Percentiles rank a stretch among this genome's conserved stretches.
These are phyloP conservation scores for Alternaria novae-zelandiae DNA, from an alignment of 2,329 filamentous ascomycete species.

Conservation along the genomic window DNA sequence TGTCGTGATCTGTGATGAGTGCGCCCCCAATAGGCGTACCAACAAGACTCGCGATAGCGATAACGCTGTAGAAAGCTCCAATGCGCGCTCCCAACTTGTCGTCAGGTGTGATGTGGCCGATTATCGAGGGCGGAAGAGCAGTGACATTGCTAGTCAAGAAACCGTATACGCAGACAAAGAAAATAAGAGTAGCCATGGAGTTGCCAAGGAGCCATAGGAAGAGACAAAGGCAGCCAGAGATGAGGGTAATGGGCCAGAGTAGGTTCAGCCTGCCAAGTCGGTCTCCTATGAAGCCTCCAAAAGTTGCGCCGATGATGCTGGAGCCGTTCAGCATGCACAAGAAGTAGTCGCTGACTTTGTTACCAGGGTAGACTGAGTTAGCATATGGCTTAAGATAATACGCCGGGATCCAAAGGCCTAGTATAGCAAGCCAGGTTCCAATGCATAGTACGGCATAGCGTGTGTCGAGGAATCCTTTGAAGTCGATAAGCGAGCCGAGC, in stretches of 20 bases:
- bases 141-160: constrained; percentile 73
- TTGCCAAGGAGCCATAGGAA: constrained; percentile 61
- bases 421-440: constrained; percentile 36
- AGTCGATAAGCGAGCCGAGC: constrained; percentile 40
- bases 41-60: constrained; percentile 69
- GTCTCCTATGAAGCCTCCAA: constrained; percentile 60
- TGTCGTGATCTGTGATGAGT: constrained; percentile 28
- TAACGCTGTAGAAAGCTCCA: constrained; percentile 67
- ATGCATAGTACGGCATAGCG: constrained; percentile 39
- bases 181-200: constrained; percentile 64
- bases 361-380: constrained; percentile 58
- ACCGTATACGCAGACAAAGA: constrained; percentile 72
- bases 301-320: constrained; percentile 63
- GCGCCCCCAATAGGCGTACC: constrained; percentile 71
- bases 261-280: constrained; percentile 61
- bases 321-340: constrained; percentile 56
- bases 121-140: constrained; percentile 65
- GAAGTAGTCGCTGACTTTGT: constrained; percentile 54
- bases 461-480: constrained; percentile 40
- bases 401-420: constrained; percentile 39
- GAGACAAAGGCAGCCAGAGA: constrained; percentile 55
- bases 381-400: constrained; percentile 62
- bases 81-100: constrained; percentile 72
- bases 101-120: constrained; percentile 75
- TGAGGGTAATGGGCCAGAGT: constrained; percentile 57